Conservation (phyloP, 768 basidiomycete species). For the Tylopilus balloui region DNA sequence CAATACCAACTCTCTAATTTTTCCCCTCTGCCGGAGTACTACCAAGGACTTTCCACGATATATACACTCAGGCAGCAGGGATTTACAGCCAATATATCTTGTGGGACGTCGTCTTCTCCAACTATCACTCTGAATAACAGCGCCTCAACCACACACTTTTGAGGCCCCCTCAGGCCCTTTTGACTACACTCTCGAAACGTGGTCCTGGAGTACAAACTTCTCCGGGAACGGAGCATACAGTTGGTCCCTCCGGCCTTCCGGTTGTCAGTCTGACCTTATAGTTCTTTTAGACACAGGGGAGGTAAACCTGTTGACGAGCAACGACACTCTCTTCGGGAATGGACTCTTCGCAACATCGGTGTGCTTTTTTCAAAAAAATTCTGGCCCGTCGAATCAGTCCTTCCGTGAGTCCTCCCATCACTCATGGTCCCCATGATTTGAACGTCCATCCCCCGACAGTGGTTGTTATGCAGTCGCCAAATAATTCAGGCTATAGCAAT, state of each 20-base stretch:
- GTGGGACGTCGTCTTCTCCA: background rate
- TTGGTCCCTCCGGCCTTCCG: background rate
- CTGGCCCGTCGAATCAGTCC: background rate
- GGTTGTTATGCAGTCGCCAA: background rate
- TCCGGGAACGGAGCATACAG: background rate
- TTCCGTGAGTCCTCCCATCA: background rate
- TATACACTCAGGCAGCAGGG: background rate
- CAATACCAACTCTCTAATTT: background rate
- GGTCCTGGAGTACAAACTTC: background rate
- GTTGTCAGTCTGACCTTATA: background rate
- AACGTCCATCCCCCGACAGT: background rate
- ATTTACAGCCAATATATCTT: background rate
- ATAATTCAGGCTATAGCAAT: background rate
- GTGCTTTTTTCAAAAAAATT: background rate
- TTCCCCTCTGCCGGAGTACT: background rate
- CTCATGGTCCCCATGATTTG: background rate
- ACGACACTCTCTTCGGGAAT: too few relatives aligned
- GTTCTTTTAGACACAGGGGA: background rate
- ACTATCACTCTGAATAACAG: background rate
- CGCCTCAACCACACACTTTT: background rate
- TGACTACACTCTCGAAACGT: background rate
- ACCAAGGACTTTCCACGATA: background rate
- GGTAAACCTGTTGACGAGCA: background rate
- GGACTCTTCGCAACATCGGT: background rate
- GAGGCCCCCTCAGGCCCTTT: background rate